Evolutionary conservation across 306 rosid species (phyloP).

Genomic region (Castanea crenata): DNA sequence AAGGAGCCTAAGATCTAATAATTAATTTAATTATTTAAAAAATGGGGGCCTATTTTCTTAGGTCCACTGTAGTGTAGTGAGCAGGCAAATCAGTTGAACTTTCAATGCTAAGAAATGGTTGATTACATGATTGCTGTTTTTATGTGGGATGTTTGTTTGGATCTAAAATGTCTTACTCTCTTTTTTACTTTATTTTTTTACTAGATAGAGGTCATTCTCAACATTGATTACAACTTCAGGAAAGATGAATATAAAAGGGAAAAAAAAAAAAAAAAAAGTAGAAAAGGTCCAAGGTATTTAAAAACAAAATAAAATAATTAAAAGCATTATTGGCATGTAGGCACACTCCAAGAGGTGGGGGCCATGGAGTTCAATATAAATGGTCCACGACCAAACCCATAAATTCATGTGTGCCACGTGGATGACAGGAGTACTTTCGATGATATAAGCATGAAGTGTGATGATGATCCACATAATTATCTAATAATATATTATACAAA

Average conservation of each 20-base stretch:
- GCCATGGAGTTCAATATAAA: conserved; percentile 27
- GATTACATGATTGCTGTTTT: conserved; percentile 30
- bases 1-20: conserved; percentile 42
- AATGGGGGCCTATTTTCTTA: conserved; percentile 10
- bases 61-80: conserved; percentile 20
- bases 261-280: too few relatives aligned
- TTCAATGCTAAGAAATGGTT: conserved; percentile 21
- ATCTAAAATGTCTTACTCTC: conserved; percentile 15
- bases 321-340: conserved; percentile 36
- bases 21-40: conserved; percentile 37
- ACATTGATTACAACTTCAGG: conserved; percentile 33
- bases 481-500: background rate
- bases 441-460: conserved; percentile 95
- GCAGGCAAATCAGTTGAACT: conserved; percentile 21
- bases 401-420: conserved; percentile 60
- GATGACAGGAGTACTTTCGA: conserved; percentile 27
- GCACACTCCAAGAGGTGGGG: conserved; percentile 52
- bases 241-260: conserved; percentile 25
- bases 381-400: conserved; percentile 60
- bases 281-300: background rate
- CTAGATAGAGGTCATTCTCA: background rate
- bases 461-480: conserved; percentile 48
- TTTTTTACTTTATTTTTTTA: too few relatives aligned
- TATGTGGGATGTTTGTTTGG: conserved; percentile 43
- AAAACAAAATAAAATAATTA: conserved; percentile 26